Evolutionary conservation across 148 eudicot genomes (phyloP), one percentile per base, ranked within the genome.

Genomic region (Rhododendron williamsianum): DNA sequence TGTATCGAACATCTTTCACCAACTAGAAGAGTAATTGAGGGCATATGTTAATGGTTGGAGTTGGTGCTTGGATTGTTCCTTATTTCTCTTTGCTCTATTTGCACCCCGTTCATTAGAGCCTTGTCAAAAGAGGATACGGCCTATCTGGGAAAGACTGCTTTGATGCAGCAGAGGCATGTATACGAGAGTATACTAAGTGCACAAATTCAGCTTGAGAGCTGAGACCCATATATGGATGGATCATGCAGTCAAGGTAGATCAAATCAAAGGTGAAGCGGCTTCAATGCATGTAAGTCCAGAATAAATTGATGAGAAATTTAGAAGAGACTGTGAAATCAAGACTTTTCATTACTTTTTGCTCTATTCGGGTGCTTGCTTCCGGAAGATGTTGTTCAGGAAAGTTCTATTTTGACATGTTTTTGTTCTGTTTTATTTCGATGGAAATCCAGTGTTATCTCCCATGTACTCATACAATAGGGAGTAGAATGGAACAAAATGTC

Each of bases 31-130:
- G 45, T 69, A 9, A n/a, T 48, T 45, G 23, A 81, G 11, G 58
- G 19, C 76, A 63, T 43, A 12, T 82, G 0, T 30, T 16, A 30
- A 33, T 33, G 45, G 23, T 52, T 52, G 82, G 65, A 16, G n/a
- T 41, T 80, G 82, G 65, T 52, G 81, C 11, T 80, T 80, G 82
- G 52, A 52, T 80, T 33, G 43, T 80, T 9, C 65, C 23, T 16
- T 80, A 15, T 19, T 2, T 35, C 82, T 79, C 65, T 52, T 51
- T 3, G 11, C 82, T 52, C 65, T 80, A n/a, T 38, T 45, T 38
- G 80, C 38, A 38, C 36, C 7, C 25, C 2, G 19, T 38, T 76
- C 36, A 11, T 16, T 13, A 56, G 63, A 56, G 23, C 63, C 63
- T 18, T 56, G 4, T 19, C 4, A 18, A 56, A 56, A 56, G 6